A percentile compares a stretch with the other conserved stretches of the same genome.
Conservation (phyloP, 805 yeast species). For the Wickerhamiella galacta region DNA sequence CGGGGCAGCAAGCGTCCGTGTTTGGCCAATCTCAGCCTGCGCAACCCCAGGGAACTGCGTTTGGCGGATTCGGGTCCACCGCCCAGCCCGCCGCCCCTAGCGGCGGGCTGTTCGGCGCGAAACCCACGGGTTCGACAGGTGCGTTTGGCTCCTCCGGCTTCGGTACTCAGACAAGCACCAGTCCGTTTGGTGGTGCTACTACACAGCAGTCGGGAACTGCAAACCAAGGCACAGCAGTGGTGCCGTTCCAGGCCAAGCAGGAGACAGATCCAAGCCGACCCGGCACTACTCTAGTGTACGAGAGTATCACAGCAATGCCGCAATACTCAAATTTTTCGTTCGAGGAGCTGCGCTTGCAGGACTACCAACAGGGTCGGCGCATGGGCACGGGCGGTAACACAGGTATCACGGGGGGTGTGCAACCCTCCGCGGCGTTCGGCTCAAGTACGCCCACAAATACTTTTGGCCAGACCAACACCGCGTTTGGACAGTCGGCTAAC, state of each 20-base stretch:
- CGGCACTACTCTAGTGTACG: slow-evolving; percentile 33
- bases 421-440: slow-evolving; percentile 3
- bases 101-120: slow-evolving; percentile 11
- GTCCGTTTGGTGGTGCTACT: slow-evolving; percentile 17
- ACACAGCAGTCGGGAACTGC: slow-evolving; percentile 13
- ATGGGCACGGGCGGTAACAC: slow-evolving; percentile 30
- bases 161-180: slow-evolving; percentile 11
- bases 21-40: not conserved
- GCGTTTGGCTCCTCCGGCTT: slow-evolving; percentile 4
- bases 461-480: slow-evolving; percentile 7
- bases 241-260: slow-evolving; percentile 48
- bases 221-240: slow-evolving; percentile 46
- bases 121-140: slow-evolving; percentile 1
- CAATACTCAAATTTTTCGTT: slow-evolving; percentile 67
- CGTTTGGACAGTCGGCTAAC: slow-evolving; percentile 5
- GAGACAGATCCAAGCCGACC: slow-evolving; percentile 59
- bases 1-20: not conserved
- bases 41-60: too few species aligned
- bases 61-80: too few species aligned
- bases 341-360: slow-evolving; percentile 81
- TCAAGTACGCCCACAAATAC: not conserved
- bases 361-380: slow-evolving; percentile 59
- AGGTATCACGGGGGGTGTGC: slow-evolving; percentile 1
- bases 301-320: slow-evolving; percentile 76
- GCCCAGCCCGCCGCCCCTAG: slow-evolving; percentile 4